phyloP scores from a whole-genome alignment of 495 filamentous ascomycete genomes.

The Xylaria cubensis region DNA sequence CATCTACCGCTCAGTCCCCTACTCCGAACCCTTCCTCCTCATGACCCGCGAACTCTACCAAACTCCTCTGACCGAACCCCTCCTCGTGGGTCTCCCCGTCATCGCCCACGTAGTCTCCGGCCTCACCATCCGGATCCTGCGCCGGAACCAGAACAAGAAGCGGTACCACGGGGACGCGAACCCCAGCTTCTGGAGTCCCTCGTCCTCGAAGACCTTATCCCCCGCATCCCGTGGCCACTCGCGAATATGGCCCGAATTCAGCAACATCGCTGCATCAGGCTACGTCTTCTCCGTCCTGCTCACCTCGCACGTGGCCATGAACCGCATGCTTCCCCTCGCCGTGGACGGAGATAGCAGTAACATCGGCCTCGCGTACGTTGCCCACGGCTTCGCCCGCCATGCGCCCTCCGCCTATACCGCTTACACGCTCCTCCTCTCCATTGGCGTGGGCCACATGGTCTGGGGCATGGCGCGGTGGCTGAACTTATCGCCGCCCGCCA shows the following conservation, averaged over 20 bases:
- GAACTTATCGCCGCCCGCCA: conserved; percentile 54
- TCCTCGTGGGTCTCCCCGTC: conserved; percentile 67
- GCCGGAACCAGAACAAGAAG: conserved; percentile 67
- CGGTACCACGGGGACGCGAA: conserved; percentile 66
- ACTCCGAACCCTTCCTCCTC: conserved; percentile 69
- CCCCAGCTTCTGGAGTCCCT: conserved; percentile 48
- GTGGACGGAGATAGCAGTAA: conserved; percentile 84
- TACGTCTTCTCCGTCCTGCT: conserved; percentile 69
- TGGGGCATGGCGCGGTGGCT: conserved; percentile 85
- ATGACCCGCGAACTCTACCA: conserved; percentile 80
- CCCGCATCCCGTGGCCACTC: conserved; percentile 30
- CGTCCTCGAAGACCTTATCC: conserved; percentile 31
- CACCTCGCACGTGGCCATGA: conserved; percentile 71
- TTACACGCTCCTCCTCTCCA: conserved; percentile 70
- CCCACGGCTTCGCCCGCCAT: conserved; percentile 81
- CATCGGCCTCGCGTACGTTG: conserved; percentile 79
- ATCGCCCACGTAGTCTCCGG: conserved; percentile 69
- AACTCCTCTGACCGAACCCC: conserved; percentile 68
- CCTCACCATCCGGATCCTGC: conserved; percentile 74
- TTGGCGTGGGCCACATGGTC: conserved; percentile 78
- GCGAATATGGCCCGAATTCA: conserved; percentile 71
- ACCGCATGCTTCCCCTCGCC: conserved; percentile 71
- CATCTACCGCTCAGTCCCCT: conserved; percentile 56
- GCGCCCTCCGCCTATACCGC: conserved; percentile 68
- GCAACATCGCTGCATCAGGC: conserved; percentile 68